A percentile compares a stretch with the other conserved stretches of the same genome.
Evolutionary conservation across 495 filamentous ascomycete species (phyloP).

Genomic region (Sordaria brevicollis): DNA sequence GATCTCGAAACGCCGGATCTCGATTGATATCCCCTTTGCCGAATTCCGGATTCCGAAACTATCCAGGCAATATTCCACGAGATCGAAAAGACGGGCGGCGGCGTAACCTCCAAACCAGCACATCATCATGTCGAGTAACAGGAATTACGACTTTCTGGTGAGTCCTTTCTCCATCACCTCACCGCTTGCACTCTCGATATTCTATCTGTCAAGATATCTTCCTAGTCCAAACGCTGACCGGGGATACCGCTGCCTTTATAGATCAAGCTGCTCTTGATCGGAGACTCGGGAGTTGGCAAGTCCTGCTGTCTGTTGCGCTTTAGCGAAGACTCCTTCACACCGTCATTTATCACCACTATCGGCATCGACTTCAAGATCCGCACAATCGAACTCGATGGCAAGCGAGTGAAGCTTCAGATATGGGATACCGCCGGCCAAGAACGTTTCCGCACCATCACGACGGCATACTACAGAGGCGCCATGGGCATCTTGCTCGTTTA

Average conservation of each 20-base stretch:
- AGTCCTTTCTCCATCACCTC: slow-evolving; percentile 15
- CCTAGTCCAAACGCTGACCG: slow-evolving; percentile 2
- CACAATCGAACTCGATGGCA: slow-evolving; percentile 96
- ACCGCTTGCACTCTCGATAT: not conserved
- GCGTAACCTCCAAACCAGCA: slow-evolving; percentile 1
- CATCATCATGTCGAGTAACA: slow-evolving; percentile 77
- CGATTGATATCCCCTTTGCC: not conserved
- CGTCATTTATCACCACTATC: slow-evolving; percentile 98
- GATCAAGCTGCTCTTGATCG: slow-evolving; percentile 98
- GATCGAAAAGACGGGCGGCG: slow-evolving; percentile 3
- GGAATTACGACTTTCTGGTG: slow-evolving; percentile 98
- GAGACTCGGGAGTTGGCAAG: slow-evolving; percentile 96
- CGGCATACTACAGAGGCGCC: slow-evolving; percentile 94
- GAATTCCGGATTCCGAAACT: not conserved
- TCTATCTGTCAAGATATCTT: not conserved
- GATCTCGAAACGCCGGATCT: not conserved
- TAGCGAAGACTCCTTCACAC: slow-evolving; percentile 97
- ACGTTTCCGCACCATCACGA: slow-evolving; percentile 96
- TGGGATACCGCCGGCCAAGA: slow-evolving; percentile 99
- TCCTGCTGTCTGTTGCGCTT: slow-evolving; percentile 97
- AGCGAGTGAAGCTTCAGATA: slow-evolving; percentile 97
- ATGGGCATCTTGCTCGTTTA: slow-evolving; percentile 98
- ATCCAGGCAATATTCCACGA: slow-evolving; percentile 6
- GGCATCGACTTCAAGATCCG: slow-evolving; percentile 99
- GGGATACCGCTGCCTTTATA: slow-evolving; percentile 22